Base-by-base conservation (phyloP, 2,329 filamentous ascomycete species). In the Claviceps arundinis region DNA sequence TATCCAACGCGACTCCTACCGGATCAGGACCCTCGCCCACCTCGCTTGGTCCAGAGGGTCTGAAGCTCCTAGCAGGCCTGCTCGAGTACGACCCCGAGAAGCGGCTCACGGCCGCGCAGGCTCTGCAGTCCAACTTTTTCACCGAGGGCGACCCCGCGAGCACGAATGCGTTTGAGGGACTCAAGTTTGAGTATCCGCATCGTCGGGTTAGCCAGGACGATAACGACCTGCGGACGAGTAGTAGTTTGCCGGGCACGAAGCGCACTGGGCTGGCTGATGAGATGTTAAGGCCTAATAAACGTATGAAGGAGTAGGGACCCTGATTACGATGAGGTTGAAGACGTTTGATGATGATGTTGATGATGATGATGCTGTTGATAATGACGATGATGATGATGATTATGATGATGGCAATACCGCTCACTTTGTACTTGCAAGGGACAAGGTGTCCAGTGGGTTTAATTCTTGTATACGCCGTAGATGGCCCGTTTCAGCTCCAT, bases 21-120 rank as follows among this genome's bases (percentile, higher is more conserved):
- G 54, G 53, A 3, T 47, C 56, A 3, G 51, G 51, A 45, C 65
- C 64, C 4, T 67, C 71, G 24, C 70, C 80, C n/a, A 71, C 78
- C 2, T 81, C 77, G 0, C 79, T 88, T 0, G 86, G 86, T 1
- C 66, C 76, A 1, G 87, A 95, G 56, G 91, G 93, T 2, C 88
- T 89, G 64, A 84, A 86, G 58, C 73, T 98, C 2, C 78, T 98
- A 1, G 80, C 86, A 4, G 84, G 83, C 0, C 74, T 98, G 48
- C 77, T 98, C 11, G 89, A 96, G 62, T 98, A 97, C 65, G 91
- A 98, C 65, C 93, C 93, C 0, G 80, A 85, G 50, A 90, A 89
- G 65, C 81, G 93, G 4, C 75, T 97, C 52, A 95, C 89, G 1
- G 93, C 93, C 0, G 84, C 88, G 44, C 80, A 90, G 61, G 93